A percentile compares a stretch with the other conserved stretches of the same genome.
phyloP scores from a whole-genome alignment of 306 rosid genomes.

The Lagenaria siceraria region DNA sequence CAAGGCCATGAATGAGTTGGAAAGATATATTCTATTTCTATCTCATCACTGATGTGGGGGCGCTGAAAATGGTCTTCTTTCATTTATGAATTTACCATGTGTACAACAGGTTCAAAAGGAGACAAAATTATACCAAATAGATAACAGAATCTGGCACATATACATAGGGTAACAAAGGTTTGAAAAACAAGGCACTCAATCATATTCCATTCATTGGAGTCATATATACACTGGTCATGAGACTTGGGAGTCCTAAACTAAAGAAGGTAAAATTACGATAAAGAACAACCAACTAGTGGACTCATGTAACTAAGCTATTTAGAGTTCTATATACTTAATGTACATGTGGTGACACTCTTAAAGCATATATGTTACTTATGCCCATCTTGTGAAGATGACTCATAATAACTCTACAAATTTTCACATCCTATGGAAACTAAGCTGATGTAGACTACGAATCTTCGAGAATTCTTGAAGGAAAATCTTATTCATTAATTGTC shows the following conservation, averaged over 20 bases:
- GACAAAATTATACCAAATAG: neutral
- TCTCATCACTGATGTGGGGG: neutral
- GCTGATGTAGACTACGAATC: too few relatives aligned
- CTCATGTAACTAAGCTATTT: neutral
- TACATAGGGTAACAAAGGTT: neutral
- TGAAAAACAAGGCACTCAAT: neutral
- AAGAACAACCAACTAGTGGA: neutral
- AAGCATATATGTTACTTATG: neutral
- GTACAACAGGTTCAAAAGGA: neutral
- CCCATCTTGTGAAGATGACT: neutral
- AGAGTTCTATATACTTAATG: neutral
- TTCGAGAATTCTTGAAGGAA: too few relatives aligned
- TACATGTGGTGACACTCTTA: neutral
- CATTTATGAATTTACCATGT: neutral
- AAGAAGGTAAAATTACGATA: neutral
- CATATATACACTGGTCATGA: neutral
- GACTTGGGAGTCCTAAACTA: neutral
- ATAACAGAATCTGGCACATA: neutral
- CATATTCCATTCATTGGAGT: neutral
- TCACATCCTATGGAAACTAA: neutral
- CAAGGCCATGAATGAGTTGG: neutral
- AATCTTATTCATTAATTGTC: too few relatives aligned
- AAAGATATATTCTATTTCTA: neutral
- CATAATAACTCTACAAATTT: neutral
- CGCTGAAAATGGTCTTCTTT: neutral